phyloP scores from a whole-genome alignment of 306 rosid genomes.

The Sophora flavescens region DNA sequence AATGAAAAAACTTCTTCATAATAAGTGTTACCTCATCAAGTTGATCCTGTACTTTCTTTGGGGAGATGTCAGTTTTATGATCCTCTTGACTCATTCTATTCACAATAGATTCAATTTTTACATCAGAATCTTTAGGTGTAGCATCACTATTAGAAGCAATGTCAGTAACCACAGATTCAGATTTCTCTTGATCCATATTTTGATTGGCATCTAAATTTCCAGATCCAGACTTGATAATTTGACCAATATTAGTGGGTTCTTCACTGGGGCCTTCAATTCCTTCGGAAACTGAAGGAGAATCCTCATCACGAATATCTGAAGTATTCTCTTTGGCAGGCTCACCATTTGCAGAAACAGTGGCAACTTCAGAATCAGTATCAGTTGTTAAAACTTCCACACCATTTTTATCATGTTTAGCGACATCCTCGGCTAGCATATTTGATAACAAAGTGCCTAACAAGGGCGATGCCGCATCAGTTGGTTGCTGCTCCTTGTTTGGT shows the following conservation, averaged over 20 bases:
- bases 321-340: constrained; percentile 58
- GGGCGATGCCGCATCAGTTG: constrained; percentile 47
- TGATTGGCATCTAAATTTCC: constrained; percentile 52
- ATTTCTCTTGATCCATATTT: constrained; percentile 54
- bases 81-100: constrained; percentile 61
- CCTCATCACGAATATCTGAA: constrained; percentile 58
- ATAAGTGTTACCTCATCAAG: constrained; percentile 86
- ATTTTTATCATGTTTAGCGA: constrained; percentile 51
- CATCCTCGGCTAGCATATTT: constrained; percentile 53
- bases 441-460: constrained; percentile 48
- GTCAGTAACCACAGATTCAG: constrained; percentile 57
- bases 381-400: constrained; percentile 49
- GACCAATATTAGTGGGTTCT: constrained; percentile 54
- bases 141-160: constrained; percentile 50
- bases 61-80: constrained; percentile 59
- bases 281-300: constrained; percentile 48
- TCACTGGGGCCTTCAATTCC: constrained; percentile 54
- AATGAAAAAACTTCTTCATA: constrained; percentile 36
- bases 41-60: constrained; percentile 75
- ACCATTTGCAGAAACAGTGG: constrained; percentile 52
- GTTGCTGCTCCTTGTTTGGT: constrained; percentile 53
- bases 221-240: constrained; percentile 51
- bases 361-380: constrained; percentile 54
- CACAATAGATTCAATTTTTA: constrained; percentile 52
- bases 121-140: constrained; percentile 52